A percentile compares a stretch with the other conserved stretches of the same genome.
Evolutionary conservation across 1,284 basidiomycete species (phyloP).

Genomic region (Microbotryum scabiosae): DNA sequence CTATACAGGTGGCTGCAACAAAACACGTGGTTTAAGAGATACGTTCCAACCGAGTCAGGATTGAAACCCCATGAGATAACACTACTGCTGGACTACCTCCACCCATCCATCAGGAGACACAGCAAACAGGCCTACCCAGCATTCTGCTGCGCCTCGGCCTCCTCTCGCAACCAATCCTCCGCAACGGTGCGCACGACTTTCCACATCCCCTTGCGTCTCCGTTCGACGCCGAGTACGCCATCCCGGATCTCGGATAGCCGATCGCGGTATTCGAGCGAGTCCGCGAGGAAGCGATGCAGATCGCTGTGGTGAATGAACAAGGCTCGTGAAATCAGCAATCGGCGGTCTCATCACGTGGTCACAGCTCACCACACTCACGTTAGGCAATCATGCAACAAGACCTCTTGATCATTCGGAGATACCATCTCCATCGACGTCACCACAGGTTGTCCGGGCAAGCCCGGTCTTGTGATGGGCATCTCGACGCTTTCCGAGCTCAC

Average conservation of each 20-base stretch:
- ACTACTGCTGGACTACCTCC: no score
- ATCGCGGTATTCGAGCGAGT: constrained; percentile 34
- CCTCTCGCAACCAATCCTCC: constrained; percentile 23
- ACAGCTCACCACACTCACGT: constrained; percentile 18
- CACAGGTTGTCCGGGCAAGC: constrained; percentile 1
- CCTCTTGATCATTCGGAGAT: constrained; percentile 29
- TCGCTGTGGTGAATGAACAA: constrained; percentile 15
- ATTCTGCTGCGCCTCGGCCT: constrained; percentile 10
- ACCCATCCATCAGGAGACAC: no score
- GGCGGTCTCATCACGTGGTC: not conserved
- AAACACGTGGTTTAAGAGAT: not conserved
- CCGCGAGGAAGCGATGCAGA: constrained; percentile 34
- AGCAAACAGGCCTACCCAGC: no score
- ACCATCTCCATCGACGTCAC: constrained; percentile 9
- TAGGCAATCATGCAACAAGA: constrained; percentile 28
- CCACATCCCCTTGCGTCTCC: constrained; percentile 34
- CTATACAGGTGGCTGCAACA: not conserved
- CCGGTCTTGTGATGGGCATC: constrained; percentile 8
- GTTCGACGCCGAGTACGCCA: constrained; percentile 33
- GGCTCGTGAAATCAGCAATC: not conserved
- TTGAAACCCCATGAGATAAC: no score
- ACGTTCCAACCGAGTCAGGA: not conserved
- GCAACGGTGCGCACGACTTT: constrained; percentile 26
- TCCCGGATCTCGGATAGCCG: constrained; percentile 35
- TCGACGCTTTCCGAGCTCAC: constrained; percentile 23